Percentiles rank a stretch among this genome's conserved stretches.
Evolutionary conservation across 2,329 filamentous ascomycete species (phyloP).

Genomic region (Paradendryphiella salina): DNA sequence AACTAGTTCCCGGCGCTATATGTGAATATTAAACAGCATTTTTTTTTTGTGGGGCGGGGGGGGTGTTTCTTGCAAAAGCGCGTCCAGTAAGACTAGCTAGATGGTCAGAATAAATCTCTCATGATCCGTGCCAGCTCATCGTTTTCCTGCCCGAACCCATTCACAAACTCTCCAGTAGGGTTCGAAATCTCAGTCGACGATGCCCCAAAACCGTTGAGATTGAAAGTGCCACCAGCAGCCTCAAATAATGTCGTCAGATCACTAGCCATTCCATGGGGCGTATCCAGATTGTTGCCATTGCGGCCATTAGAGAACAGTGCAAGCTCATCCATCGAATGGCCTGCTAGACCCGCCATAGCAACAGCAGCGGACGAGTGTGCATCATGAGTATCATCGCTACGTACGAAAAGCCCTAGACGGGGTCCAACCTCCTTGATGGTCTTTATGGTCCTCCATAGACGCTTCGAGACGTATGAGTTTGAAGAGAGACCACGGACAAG

Average conservation of each 20-base stretch:
- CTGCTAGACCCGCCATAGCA: constrained; percentile 67
- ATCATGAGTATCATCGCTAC: constrained; percentile 54
- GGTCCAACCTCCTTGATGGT: constrained; percentile 73
- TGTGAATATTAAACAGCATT: too few relatives aligned
- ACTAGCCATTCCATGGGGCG: constrained; percentile 64
- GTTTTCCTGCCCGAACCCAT: constrained; percentile 60
- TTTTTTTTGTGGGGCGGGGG: too few relatives aligned
- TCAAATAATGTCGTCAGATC: constrained; percentile 67
- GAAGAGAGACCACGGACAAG: constrained; percentile 72
- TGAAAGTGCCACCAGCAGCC: constrained; percentile 59
- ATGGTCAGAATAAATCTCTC: constrained; percentile 59
- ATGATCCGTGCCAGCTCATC: constrained; percentile 64
- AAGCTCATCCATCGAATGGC: constrained; percentile 63
- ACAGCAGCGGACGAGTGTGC: constrained; percentile 65
- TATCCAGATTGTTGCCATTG: constrained; percentile 47
- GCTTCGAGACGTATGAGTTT: constrained; percentile 71
- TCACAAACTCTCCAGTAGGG: constrained; percentile 48
- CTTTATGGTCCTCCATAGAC: constrained; percentile 72
- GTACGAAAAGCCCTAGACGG: constrained; percentile 62
- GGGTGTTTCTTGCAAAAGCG: too few relatives aligned
- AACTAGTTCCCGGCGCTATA: too few relatives aligned
- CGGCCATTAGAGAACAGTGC: constrained; percentile 52
- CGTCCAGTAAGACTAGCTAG: not conserved
- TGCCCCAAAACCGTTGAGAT: constrained; percentile 25
- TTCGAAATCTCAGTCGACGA: constrained; percentile 44